Evolutionary conservation across 805 yeast species (phyloP), one percentile per base, ranked within the genome.

Genomic region (Barnettozyma wickerhamii): DNA sequence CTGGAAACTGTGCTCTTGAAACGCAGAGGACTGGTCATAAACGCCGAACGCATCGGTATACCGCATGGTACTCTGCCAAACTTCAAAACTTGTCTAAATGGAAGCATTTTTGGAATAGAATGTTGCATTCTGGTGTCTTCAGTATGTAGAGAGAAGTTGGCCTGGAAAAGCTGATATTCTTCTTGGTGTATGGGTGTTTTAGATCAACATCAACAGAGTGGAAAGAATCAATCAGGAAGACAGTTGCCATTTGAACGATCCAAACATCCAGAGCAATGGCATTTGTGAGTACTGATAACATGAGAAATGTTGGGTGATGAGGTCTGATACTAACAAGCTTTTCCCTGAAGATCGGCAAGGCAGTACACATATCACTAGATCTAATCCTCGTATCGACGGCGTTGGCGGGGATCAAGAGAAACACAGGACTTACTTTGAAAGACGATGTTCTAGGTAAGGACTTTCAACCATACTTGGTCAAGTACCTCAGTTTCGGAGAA

Each of bases 401-500:
- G 37, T 63, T 83, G 13, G 85, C 89, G 2, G 90, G 90, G 1
- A 74, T 84, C 33, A 82, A 78, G 59, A 74, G 86, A 59, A 77
- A 75, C 50, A 77, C 91, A 1, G 91, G 93, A 0, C 63, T 84
- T 20, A 72, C 77, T 1, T 79, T 81, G 27, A 75, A 82, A 52
- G 48, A 75, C 10, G 75, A 74, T 10, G 34, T 62, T 1, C 53
- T 79, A 15, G 62, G 64, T 10, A 63, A 66, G 15, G 74, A 74
- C 7, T 61, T 75, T 5, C 71, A 70, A 48, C 64, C 67, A 29
- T 79, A 79, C 51, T 67, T 81, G 5, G 64, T 66, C 27, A 81
- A 78, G 56, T 93, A 90, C 58, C 71, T 93, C 47, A 84, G 79
- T 38, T 58, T 81, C 21, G 99, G 99, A n/a, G 99, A 93, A 56